Evolutionary conservation across 345 rosid genomes (phyloP), one percentile per base, ranked within the genome.

Genomic region (Eutrema heterophyllum): DNA sequence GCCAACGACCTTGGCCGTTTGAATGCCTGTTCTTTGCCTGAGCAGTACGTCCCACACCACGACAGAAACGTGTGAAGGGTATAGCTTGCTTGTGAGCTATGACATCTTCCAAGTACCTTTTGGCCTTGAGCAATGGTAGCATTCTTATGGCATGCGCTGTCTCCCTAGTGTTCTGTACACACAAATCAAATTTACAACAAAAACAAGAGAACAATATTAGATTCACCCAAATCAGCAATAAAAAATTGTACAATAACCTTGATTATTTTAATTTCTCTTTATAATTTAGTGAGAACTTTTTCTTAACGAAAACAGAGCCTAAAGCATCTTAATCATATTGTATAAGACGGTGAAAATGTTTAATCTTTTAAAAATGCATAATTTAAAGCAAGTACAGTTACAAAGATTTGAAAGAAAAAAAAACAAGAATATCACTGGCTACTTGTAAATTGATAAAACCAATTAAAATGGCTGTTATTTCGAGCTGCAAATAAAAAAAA

Each of bases 1-100:
- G 98, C 98, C 99, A 95, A 3, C 98, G 89, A 69, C 98, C 99
- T 78, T 95, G 98, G 6, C 99, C 99, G 35, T 95, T 95, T 0
- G 97, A 86, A 66, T 92, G 99, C 79, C 98, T 86, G 83, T 87
- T 92, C 86, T 96, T 96, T 6, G 98, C 99, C 83, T 96, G 99
- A 64, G 99, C 98, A 74, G 99, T 96, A 29, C 98, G 91, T 11
- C 98, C 99, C 30, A 96, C 97, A 50, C 98, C 99, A 64, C 98
- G 44, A 48, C 98, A 96, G 79, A 86, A 96, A 5, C 98, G 93
- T 29, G 94, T 79, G 89, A 96, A 96, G n/a, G 99, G 99, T 13
- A 96, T 90, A 11, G 99, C 99, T 80, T 96, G 99, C 77, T 96
- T 96, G 78, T 96, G 99, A 24, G 81, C 96, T 62, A 90, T 76